Evolutionary conservation across 345 rosid species (phyloP).

Genomic region (Corchorus olitorius): DNA sequence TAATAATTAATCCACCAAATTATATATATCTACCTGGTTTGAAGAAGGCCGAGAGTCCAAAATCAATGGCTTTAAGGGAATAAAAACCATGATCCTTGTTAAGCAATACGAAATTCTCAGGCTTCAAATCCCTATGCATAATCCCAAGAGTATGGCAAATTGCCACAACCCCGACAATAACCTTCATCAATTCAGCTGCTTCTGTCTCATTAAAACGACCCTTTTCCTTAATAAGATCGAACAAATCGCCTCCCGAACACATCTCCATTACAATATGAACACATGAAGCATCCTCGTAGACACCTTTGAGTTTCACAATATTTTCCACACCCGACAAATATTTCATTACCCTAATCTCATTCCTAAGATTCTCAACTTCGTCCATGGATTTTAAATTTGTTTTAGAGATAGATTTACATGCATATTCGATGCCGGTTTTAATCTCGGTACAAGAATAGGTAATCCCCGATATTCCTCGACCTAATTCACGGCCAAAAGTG

Average conservation of each 20-base stretch:
- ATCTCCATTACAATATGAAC: constrained; percentile 48
- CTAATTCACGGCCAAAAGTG: constrained; percentile 1
- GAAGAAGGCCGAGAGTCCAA: constrained; percentile 7
- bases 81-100: constrained; percentile 30
- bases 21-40: constrained; percentile 3
- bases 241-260: constrained; percentile 47
- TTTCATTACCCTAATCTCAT: constrained; percentile 44
- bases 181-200: constrained; percentile 34
- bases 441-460: neutral
- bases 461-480: neutral
- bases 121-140: constrained; percentile 45
- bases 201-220: constrained; percentile 38
- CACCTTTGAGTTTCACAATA: constrained; percentile 39
- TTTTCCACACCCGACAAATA: constrained; percentile 41
- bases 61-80: constrained; percentile 31
- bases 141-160: constrained; percentile 46
- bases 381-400: constrained; percentile 11
- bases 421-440: constrained; percentile 24
- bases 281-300: constrained; percentile 40
- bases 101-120: constrained; percentile 42
- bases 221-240: constrained; percentile 38
- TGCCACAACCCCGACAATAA: constrained; percentile 32
- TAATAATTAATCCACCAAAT: too few relatives aligned
- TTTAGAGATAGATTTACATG: constrained; percentile 42
- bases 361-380: constrained; percentile 36